A percentile compares a stretch with the other conserved stretches of the same genome.
These are phyloP conservation scores for Roridomyces roridus DNA, from an alignment of 768 basidiomycete genomes.

Conservation along the genomic window DNA sequence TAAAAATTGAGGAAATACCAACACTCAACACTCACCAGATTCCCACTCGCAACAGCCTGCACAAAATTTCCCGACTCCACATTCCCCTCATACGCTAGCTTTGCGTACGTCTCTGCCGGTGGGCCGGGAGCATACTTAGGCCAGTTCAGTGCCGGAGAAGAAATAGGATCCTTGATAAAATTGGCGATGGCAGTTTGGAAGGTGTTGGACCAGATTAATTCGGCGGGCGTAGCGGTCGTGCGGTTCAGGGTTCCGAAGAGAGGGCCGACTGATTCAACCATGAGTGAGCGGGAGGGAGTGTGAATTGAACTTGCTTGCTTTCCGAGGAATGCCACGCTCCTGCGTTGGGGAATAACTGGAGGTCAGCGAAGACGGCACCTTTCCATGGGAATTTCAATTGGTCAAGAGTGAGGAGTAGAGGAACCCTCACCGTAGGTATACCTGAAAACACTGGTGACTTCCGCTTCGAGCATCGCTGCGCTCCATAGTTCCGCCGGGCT, in stretches of 20 bases:
- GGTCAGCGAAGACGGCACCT: conserved; percentile 23
- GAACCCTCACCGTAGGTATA: no score
- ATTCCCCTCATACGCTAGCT: conserved; percentile 22
- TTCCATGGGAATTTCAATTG: no score
- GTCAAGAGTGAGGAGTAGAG: no score
- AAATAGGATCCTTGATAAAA: conserved; percentile 25
- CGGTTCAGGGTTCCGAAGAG: conserved; percentile 32
- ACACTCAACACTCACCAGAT: neutral
- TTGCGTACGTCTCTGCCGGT: conserved; percentile 19
- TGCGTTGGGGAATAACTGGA: conserved; percentile 24
- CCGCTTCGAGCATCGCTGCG: no score
- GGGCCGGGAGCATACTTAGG: conserved; percentile 18
- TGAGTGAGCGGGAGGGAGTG: no score
- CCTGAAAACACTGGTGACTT: no score
- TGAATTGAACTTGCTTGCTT: no score
- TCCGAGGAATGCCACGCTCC: conserved; percentile 28
- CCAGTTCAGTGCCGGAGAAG: conserved; percentile 23
- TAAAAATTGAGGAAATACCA: no score
- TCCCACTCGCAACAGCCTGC: neutral
- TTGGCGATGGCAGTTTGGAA: conserved; percentile 25
- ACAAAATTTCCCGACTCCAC: conserved; percentile 22
- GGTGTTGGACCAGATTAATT: conserved; percentile 24
- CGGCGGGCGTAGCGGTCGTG: conserved; percentile 25
- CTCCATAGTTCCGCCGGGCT: no score
- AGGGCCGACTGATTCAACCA: no score